Percentiles rank a stretch among this genome's conserved stretches.
Conservation (phyloP, 768 basidiomycete genomes). For the Podaxis mareebaensis region DNA sequence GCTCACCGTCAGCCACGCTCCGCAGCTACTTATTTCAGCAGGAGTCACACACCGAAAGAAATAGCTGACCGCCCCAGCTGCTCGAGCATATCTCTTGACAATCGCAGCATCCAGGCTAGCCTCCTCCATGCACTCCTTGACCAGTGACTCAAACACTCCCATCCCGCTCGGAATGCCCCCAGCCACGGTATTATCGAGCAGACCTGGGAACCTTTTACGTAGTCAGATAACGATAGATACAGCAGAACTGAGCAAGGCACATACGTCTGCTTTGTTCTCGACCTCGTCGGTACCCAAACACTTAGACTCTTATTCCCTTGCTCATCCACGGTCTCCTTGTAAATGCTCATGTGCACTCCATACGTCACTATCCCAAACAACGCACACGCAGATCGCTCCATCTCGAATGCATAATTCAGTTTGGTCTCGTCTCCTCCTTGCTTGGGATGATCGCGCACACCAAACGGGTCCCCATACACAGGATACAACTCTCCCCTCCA, state of each 20-base stretch:
- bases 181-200: slow-evolving; percentile 88
- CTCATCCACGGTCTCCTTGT: slow-evolving; percentile 39
- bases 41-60: slow-evolving; percentile 59
- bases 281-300: slow-evolving; percentile 88
- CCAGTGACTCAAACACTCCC: slow-evolving; percentile 66
- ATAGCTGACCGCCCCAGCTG: slow-evolving; percentile 78
- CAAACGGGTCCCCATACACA: slow-evolving; percentile 71
- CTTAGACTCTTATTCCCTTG: slow-evolving; percentile 43
- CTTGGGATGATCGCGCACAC: slow-evolving; percentile 48
- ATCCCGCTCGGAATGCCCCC: slow-evolving; percentile 90
- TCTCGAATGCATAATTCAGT: slow-evolving; percentile 76
- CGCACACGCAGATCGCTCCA: slow-evolving; percentile 88
- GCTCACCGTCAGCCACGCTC: neutral
- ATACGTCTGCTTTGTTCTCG: slow-evolving; percentile 87
- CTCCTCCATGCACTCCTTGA: slow-evolving; percentile 95
- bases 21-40: neutral
- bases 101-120: slow-evolving; percentile 75
- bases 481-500: slow-evolving; percentile 90
- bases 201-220: slow-evolving; percentile 70
- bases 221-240: neutral
- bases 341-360: slow-evolving; percentile 89
- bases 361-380: slow-evolving; percentile 90
- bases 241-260: slow-evolving; percentile 24
- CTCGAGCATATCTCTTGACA: slow-evolving; percentile 56
- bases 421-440: slow-evolving; percentile 31